phyloP scores from a whole-genome alignment of 306 rosid species.

The Trifolium subterraneum region DNA sequence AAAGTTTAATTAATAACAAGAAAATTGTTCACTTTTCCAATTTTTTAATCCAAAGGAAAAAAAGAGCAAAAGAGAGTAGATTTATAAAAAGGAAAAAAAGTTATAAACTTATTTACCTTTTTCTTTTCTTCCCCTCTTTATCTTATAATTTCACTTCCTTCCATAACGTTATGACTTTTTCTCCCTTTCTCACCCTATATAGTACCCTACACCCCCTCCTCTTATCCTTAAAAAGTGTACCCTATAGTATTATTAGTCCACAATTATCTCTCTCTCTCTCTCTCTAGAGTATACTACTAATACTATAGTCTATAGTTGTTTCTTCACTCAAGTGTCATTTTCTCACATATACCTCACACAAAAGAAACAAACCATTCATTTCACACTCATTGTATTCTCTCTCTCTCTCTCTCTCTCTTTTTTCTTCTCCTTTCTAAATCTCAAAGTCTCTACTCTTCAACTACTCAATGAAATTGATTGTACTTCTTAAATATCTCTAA shows the following conservation, averaged over 20 bases:
- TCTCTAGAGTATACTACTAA: slow-evolving; percentile 31
- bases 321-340: slow-evolving; percentile 82
- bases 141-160: slow-evolving; percentile 38
- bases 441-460: slow-evolving; percentile 68
- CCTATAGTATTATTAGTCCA: slow-evolving; percentile 59
- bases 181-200: slow-evolving; percentile 49
- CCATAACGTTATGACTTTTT: slow-evolving; percentile 36
- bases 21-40: slow-evolving; percentile 26
- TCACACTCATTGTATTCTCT: slow-evolving; percentile 83
- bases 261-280: slow-evolving; percentile 43
- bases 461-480: slow-evolving; percentile 64
- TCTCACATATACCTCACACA: slow-evolving; percentile 94
- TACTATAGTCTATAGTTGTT: slow-evolving; percentile 3
- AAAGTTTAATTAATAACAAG: slow-evolving; percentile 30
- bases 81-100: slow-evolving; percentile 48
- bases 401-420: slow-evolving; percentile 16
- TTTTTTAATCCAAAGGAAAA: slow-evolving; percentile 39
- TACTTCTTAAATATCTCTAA: slow-evolving; percentile 43
- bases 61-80: slow-evolving; percentile 23
- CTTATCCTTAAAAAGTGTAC: too few relatives aligned
- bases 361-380: slow-evolving; percentile 80
- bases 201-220: slow-evolving; percentile 47
- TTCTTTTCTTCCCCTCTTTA: slow-evolving; percentile 31
- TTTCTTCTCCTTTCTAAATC: slow-evolving; percentile 55
- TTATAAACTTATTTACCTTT: slow-evolving; percentile 44